These are phyloP conservation scores for Saitozyma podzolica DNA, from an alignment of 768 basidiomycete genomes.

Conservation along the genomic window DNA sequence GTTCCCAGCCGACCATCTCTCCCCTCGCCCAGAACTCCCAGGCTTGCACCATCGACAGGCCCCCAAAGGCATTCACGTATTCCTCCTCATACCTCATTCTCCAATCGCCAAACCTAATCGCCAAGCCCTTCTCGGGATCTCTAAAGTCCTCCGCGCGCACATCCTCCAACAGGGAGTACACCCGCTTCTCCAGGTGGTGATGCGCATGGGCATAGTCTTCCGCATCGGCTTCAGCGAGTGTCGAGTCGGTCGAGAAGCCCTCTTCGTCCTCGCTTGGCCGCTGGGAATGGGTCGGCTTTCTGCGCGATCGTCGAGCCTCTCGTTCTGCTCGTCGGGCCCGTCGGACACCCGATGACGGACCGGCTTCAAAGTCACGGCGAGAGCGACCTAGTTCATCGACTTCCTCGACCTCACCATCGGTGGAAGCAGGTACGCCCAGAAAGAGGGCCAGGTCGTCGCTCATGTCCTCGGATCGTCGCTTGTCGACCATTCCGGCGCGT, in stretches of 20 bases:
- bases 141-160: constrained; percentile 80
- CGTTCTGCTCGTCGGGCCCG: constrained; percentile 66
- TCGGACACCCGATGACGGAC: constrained; percentile 57
- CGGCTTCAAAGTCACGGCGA: constrained; percentile 52
- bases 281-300: constrained; percentile 50
- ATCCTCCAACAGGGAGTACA: constrained; percentile 68
- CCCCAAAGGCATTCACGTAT: constrained; percentile 85
- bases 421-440: constrained; percentile 60
- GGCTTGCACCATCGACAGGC: constrained; percentile 77
- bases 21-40: constrained; percentile 95
- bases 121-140: constrained; percentile 73
- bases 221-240: constrained; percentile 66
- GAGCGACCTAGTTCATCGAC: constrained; percentile 66
- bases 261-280: constrained; percentile 57
- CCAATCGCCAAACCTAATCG: constrained; percentile 68
- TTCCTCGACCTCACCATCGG: constrained; percentile 54
- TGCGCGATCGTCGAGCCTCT: constrained; percentile 57
- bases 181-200: constrained; percentile 59
- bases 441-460: constrained; percentile 75
- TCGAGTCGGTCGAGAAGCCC: constrained; percentile 84
- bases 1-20: constrained; percentile 85
- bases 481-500: constrained; percentile 66
- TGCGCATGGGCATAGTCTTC: constrained; percentile 70
- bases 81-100: constrained; percentile 72
- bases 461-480: constrained; percentile 72